These are phyloP conservation scores for Cladophialophora chaetospira DNA, from an alignment of 2,329 filamentous ascomycete species.

Conservation along the genomic window DNA sequence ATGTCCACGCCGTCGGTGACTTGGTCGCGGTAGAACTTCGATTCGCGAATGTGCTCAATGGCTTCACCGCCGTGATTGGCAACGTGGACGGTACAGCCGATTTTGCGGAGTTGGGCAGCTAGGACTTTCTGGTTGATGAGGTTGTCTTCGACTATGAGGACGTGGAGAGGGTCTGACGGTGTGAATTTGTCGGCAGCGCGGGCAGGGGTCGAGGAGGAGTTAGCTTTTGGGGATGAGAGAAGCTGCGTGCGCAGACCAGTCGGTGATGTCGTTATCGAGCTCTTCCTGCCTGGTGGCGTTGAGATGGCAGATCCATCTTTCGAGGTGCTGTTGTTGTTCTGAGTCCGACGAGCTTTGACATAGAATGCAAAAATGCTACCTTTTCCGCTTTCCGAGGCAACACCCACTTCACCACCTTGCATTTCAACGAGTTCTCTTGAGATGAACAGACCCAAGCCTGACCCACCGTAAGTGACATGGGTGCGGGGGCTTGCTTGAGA, in stretches of 20 bases:
- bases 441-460: constrained; percentile 77
- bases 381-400: constrained; percentile 58
- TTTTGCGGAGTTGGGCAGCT: constrained; percentile 40
- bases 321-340: constrained; percentile 1
- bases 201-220: background rate
- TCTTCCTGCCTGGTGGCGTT: constrained; percentile 14
- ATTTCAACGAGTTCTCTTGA: constrained; percentile 76
- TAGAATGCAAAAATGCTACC: constrained; percentile 63
- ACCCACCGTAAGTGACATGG: constrained; percentile 77
- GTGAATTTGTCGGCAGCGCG: background rate
- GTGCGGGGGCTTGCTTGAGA: constrained; percentile 75
- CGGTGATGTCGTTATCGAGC: constrained; percentile 10
- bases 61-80: constrained; percentile 47
- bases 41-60: constrained; percentile 63
- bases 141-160: constrained; percentile 50
- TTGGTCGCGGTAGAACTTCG: constrained; percentile 62
- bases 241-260: constrained; percentile 9
- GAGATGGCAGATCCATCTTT: constrained; percentile 13
- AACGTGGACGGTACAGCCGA: constrained; percentile 41
- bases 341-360: constrained; percentile 48
- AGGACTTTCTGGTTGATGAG: constrained; percentile 46
- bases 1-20: constrained; percentile 38
- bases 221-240: background rate
- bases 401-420: constrained; percentile 77
- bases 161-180: constrained; percentile 12